Percentiles rank a stretch among this genome's conserved stretches.
Conservation (phyloP, 2,329 filamentous ascomycete species). For the Calonectria multiphialidica region DNA sequence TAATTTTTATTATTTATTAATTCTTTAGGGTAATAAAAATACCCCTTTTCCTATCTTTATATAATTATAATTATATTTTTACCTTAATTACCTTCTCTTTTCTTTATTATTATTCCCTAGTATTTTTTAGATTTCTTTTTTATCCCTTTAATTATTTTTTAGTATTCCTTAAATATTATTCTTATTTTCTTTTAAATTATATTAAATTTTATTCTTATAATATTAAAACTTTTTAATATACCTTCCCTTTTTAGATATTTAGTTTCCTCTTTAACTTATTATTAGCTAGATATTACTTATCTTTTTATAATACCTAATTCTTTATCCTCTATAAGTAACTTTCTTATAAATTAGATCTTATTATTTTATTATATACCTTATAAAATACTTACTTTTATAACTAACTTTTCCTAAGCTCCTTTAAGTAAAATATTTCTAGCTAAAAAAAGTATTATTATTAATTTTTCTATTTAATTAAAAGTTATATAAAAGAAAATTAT, state of each 20-base stretch:
- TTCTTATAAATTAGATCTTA: not conserved
- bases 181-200: not conserved
- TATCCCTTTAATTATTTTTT: not conserved
- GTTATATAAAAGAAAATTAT: not conserved
- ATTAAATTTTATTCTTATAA: not conserved
- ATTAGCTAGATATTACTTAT: not conserved
- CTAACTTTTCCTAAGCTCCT: not conserved
- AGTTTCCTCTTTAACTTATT: not conserved
- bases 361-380: not conserved
- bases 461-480: not conserved
- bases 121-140: not conserved
- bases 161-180: not conserved
- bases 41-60: not conserved
- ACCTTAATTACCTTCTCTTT: not conserved
- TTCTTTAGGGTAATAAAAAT: not conserved
- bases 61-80: not conserved
- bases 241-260: not conserved
- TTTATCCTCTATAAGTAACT: not conserved
- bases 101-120: not conserved
- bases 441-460: not conserved
- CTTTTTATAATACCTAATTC: not conserved
- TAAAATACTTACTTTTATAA: not conserved
- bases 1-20: not conserved
- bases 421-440: not conserved
- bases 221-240: not conserved